Evolutionary conservation across 805 yeast species (phyloP).

Genomic region (Suhomyces sp.): DNA sequence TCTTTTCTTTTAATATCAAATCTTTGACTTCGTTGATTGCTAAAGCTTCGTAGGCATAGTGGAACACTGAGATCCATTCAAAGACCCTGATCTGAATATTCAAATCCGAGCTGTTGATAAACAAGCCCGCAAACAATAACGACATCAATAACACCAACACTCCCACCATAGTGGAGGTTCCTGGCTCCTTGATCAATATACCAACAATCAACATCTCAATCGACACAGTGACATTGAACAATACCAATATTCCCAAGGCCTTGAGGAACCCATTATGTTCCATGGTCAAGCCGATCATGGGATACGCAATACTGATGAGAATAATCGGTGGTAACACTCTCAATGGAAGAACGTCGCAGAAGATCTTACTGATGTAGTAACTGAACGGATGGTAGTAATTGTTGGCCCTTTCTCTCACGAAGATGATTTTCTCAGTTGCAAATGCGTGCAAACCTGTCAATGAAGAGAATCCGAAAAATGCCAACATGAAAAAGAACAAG

Average conservation of each 20-base stretch:
- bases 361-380: slow-evolving; percentile 78
- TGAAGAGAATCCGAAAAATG: slow-evolving; percentile 92
- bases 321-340: slow-evolving; percentile 90
- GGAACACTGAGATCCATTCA: slow-evolving; percentile 86
- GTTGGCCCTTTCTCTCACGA: slow-evolving; percentile 90
- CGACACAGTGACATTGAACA: slow-evolving; percentile 86
- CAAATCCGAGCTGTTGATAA: slow-evolving; percentile 72
- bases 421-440: slow-evolving; percentile 82
- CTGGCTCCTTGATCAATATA: slow-evolving; percentile 80
- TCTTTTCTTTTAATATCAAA: slow-evolving; percentile 77
- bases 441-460: slow-evolving; percentile 89
- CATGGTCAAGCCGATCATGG: slow-evolving; percentile 84
- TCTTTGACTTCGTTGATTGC: slow-evolving; percentile 90
- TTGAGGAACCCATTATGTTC: slow-evolving; percentile 70
- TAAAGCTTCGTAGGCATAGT: slow-evolving; percentile 92
- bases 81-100: slow-evolving; percentile 61
- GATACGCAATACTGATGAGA: slow-evolving; percentile 77
- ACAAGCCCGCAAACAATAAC: slow-evolving; percentile 87
- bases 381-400: slow-evolving; percentile 88
- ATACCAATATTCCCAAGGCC: slow-evolving; percentile 63
- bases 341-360: slow-evolving; percentile 90
- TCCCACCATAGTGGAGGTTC: slow-evolving; percentile 87
- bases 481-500: slow-evolving; percentile 82
- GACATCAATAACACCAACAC: slow-evolving; percentile 82
- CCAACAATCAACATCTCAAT: slow-evolving; percentile 85